Evolutionary conservation across 108 stramenopile species (phyloP), one percentile per base, ranked within the genome.

Genomic region (Schizochytrium sp.): DNA sequence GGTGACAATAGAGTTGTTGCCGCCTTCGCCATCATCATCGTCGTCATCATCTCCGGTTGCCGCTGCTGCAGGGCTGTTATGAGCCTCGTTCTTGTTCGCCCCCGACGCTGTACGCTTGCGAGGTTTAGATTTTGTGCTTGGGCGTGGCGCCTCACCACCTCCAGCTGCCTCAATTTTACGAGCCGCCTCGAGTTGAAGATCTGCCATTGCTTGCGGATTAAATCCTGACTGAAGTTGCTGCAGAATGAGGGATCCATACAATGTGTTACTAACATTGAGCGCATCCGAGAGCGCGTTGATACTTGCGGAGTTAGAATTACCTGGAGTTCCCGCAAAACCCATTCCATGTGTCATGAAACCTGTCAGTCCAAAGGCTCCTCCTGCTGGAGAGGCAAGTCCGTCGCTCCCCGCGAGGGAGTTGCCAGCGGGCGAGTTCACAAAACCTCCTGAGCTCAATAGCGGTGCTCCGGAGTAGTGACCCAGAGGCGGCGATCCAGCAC

Each of bases 351-450:
- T 38, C 12, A 69, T 69, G 2, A 69, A 69, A 7, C 64, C 64
- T 2, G 64, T 0, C 42, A 69, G 12, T 44, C 64, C 64, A 38
- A 69, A 69, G 12, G 19, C 64, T 10, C 57, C 57, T 10, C 57
- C 57, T 17, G 57, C 57, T 7, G 64, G 64, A 7, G 64, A 69
- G 2, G 64, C 64, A 44, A 69, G 64, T 44, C 64, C 64, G 28
- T 69, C 64, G 64, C 64, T 69, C 64, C 64, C 64, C 28, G 64
- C 64, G 64, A 69, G 64, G 64, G 64, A 69, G 42, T 44, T 44
- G 7, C 64, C 64, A 0, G 64, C 64, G 12, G 64, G 64, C 64
- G 64, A 69, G 3, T 69, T 69, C 12, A 69, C 64, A 44, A 69
- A 69, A 5, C 64, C 64, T 7, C 64, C 64, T 8, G 64, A 69